Evolutionary conservation across 371 early-diverging fungal species (phyloP), one percentile per base, ranked within the genome.

Genomic region (Mucor indicus): DNA sequence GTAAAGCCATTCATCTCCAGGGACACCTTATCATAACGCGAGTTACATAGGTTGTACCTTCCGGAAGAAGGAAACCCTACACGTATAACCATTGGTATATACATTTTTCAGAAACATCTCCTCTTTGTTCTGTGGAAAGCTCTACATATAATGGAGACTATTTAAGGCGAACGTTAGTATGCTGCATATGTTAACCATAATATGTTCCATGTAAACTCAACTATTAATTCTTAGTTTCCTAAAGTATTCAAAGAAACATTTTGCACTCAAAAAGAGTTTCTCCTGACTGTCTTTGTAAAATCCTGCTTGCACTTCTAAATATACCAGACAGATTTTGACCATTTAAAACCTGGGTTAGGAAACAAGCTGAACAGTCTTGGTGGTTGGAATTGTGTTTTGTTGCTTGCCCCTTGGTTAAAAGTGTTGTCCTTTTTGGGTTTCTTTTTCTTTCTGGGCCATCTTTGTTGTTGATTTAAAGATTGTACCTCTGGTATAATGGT

Each of bases 311-410:
- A 33, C 19, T 30, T n/a, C 2, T 15, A 44, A 44, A 44, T 31
- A 44, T 44, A 13, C 33, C 21, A 19, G 11, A 8, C 23, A 27
- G 21, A 33, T 44, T 44, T 24, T 31, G 44, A 21, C 44, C 32
- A 44, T 27, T 3, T 27, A 9, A 44, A 44, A 33, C 30, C 20
- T 11, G 43, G 31, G 20, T 43, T 43, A 23, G 43, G 30, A 20
- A 43, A 43, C 31, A 43, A 30, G 31, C 43, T 43, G 30, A 43
- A 43, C 17, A 16, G 12, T 43, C 43, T 24, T 11, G 30, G 43
- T 21, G 31, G 22, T n/a, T 30, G 24, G 13, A 30, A 22, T 24
- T 40, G 22, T 40, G 19, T 40, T 23, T 17, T 21, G n/a, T 40
- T 40, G 40, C 40, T 40, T 40, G 23, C 12, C 24, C 24, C 24